phyloP scores from a whole-genome alignment of 169 alveolate genomes.

The Perkinsus olseni region DNA sequence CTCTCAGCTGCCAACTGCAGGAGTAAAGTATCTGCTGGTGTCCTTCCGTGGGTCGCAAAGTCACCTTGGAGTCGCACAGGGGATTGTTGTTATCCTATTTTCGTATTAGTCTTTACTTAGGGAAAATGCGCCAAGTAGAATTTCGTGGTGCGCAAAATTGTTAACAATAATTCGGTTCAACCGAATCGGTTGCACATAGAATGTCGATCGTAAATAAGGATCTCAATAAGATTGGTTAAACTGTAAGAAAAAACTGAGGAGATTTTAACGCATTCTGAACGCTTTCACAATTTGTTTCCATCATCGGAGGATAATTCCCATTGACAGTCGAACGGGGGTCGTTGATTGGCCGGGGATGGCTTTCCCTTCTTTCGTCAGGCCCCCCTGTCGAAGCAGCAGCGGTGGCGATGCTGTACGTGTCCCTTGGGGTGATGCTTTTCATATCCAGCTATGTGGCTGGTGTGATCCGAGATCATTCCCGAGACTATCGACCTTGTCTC shows the following conservation, averaged over 20 bases:
- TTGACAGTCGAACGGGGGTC: too few relatives aligned
- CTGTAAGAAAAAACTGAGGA: too few relatives aligned
- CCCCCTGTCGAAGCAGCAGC: neutral
- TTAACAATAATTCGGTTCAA: too few relatives aligned
- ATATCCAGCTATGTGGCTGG: neutral
- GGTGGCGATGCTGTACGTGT: neutral
- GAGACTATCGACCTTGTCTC: neutral
- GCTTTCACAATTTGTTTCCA: too few relatives aligned
- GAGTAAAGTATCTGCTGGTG: neutral
- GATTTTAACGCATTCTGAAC: too few relatives aligned
- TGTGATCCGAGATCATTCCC: neutral
- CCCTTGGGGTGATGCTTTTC: neutral
- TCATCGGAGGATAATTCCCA: too few relatives aligned
- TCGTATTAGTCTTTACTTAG: neutral
- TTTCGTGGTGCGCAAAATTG: too few relatives aligned
- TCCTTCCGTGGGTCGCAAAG: neutral
- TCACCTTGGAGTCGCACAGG: neutral
- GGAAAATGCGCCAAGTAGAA: too few relatives aligned
- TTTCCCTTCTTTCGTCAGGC: neutral
- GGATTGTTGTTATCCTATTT: neutral
- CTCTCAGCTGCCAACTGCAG: neutral
- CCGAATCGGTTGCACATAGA: too few relatives aligned
- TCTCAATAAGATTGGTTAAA: too few relatives aligned
- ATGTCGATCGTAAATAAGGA: too few relatives aligned
- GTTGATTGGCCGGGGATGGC: neutral